Base-by-base conservation (phyloP, 2,329 filamentous ascomycete genomes). In the Pyrenophora teres region DNA sequence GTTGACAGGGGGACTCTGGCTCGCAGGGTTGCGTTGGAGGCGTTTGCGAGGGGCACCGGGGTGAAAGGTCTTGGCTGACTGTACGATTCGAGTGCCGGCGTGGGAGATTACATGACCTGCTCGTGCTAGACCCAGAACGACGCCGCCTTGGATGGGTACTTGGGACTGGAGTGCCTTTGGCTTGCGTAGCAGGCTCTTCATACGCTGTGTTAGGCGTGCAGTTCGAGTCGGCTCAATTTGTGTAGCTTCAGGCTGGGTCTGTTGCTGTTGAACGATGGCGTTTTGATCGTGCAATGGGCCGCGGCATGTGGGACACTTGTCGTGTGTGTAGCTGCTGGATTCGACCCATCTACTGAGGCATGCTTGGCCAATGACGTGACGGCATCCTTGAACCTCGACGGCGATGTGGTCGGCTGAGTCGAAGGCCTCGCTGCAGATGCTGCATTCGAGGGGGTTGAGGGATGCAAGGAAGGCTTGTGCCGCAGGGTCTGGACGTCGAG, bases 221-320 rank as follows among this genome's bases (percentile, higher is more conserved):
- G 3, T 16, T 30, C 40, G 15, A 32, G 31, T 6, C 27, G 6
- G 25, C 9, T 10, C 25, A 8, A 10, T 30, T 8, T 6, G 8
- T 30, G 25, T 3, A 30, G 25, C 25, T 30, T 30, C 25, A 30
- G 25, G 9, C 25, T 30, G 25, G 6, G 6, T 8, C 9, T 30
- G 25, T 8, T 30, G 19, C 10, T 30, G 27, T 9, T 13, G 27
- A 10, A 12, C 27, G 35, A 19, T 21, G 35, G 16, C 4, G 6
- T 37, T 9, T 15, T 7, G 16, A 19, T 37, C 21, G 21, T 25
- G 19, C 7, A 45, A 12, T 36, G 21, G 31, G 13, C 21, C 33
- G 13, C 50, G 44, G 31, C 50, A 52, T n/a, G n/a, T 37, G 7
- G 50, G 40, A 25, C 40, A 52, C 16, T 37, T 37, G 46, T 50